Percentiles rank a stretch among this genome's conserved stretches.
Evolutionary conservation across 1,139 yeast species (phyloP).

Genomic region (Casaregolazyma lundiana): DNA sequence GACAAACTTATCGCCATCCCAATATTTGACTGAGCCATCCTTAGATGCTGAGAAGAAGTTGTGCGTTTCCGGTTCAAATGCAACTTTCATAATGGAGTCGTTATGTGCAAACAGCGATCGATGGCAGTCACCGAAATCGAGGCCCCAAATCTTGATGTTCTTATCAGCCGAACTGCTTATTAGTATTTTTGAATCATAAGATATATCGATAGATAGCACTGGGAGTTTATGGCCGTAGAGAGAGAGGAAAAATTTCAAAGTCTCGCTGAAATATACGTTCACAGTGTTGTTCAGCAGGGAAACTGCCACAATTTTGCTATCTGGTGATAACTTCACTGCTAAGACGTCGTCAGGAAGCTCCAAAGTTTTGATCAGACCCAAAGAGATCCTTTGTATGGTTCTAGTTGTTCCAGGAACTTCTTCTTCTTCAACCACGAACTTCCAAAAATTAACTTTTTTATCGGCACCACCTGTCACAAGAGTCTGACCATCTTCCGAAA

Average conservation of each 20-base stretch:
- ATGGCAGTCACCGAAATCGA: slow-evolving; percentile 98
- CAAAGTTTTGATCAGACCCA: slow-evolving; percentile 72
- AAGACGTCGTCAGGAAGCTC: slow-evolving; percentile 84
- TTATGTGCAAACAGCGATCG: slow-evolving; percentile 94
- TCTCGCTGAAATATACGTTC: slow-evolving; percentile 82
- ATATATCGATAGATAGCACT: slow-evolving; percentile 73
- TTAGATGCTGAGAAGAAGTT: slow-evolving; percentile 88
- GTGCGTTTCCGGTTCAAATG: slow-evolving; percentile 77
- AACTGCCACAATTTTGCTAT: slow-evolving; percentile 69
- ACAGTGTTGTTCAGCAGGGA: slow-evolving; percentile 89
- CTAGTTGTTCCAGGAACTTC: slow-evolving; percentile 64
- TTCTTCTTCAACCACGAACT: slow-evolving; percentile 63
- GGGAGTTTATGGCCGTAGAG: slow-evolving; percentile 96
- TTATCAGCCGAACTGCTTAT: slow-evolving; percentile 96
- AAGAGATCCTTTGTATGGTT: slow-evolving; percentile 48
- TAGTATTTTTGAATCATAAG: slow-evolving; percentile 78
- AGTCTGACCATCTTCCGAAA: slow-evolving; percentile 79
- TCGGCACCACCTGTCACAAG: slow-evolving; percentile 94
- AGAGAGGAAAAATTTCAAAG: slow-evolving; percentile 80
- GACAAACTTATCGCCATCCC: slow-evolving; percentile 98
- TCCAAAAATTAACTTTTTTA: slow-evolving; percentile 86
- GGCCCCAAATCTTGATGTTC: slow-evolving; percentile 96
- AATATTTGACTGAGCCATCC: slow-evolving; percentile 84
- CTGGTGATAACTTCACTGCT: slow-evolving; percentile 78
- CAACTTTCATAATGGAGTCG: slow-evolving; percentile 87